Conservation (phyloP, 352 stramenopile genomes). For the Pythium graminicola region DNA sequence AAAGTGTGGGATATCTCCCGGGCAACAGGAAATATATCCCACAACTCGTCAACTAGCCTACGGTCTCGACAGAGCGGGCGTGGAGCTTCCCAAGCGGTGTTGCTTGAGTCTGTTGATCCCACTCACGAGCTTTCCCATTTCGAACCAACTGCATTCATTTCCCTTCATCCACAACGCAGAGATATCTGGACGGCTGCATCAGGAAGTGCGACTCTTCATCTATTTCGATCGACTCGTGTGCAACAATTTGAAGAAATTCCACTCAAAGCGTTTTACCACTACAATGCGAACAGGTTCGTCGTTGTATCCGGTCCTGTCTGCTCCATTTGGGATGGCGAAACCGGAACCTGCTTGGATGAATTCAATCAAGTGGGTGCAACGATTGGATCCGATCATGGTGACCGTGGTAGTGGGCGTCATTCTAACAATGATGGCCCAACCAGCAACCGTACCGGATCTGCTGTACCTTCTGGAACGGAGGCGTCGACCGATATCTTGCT, state of each 20-base stretch:
- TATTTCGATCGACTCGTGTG: slow-evolving; percentile 46
- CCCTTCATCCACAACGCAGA: slow-evolving; percentile 40
- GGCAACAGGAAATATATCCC: slow-evolving; percentile 11
- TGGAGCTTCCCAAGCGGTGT: slow-evolving; percentile 39
- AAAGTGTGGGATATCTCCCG: slow-evolving; percentile 84
- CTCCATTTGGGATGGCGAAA: slow-evolving; percentile 68
- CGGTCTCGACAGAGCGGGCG: slow-evolving; percentile 8
- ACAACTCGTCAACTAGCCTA: not conserved
- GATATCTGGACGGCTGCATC: slow-evolving; percentile 56
- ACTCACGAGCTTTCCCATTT: slow-evolving; percentile 46
- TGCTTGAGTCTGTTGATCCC: slow-evolving; percentile 61
- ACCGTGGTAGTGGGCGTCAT: not conserved
- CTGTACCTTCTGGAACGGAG: slow-evolving; percentile 7
- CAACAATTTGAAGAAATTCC: slow-evolving; percentile 71
- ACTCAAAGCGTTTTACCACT: slow-evolving; percentile 63
- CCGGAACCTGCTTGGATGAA: slow-evolving; percentile 44
- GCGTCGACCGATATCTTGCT: slow-evolving; percentile 37
- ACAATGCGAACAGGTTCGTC: slow-evolving; percentile 59
- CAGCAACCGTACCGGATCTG: slow-evolving; percentile 11
- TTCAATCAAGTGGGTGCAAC: slow-evolving; percentile 39
- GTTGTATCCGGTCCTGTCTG: slow-evolving; percentile 52
- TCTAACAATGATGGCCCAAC: not conserved
- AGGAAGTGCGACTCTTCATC: slow-evolving; percentile 43
- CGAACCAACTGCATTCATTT: slow-evolving; percentile 51
- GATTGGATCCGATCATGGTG: not conserved